Evolutionary conservation across 2,329 filamentous ascomycete species (phyloP).

Genomic region (Curvularia sp.): DNA sequence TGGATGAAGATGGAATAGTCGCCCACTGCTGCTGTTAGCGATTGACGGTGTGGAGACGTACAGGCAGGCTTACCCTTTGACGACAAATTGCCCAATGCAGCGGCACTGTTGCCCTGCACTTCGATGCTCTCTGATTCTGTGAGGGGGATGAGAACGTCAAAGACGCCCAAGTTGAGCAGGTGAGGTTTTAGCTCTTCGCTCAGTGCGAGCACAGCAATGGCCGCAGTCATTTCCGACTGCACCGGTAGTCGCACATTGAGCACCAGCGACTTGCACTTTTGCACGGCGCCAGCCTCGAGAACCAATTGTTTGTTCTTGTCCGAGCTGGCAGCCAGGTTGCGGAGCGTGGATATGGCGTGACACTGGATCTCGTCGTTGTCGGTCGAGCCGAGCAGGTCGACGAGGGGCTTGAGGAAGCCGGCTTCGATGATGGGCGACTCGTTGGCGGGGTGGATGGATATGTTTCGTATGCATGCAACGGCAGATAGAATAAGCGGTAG

Average conservation of each 20-base stretch:
- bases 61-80: constrained; percentile 76
- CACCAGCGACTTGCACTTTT: constrained; percentile 98
- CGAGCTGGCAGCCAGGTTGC: constrained; percentile 94
- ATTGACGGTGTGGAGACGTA: constrained; percentile 6
- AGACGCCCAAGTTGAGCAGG: constrained; percentile 88
- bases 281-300: constrained; percentile 91
- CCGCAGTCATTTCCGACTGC: constrained; percentile 99
- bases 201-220: constrained; percentile 92
- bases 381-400: constrained; percentile 91
- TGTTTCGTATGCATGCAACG: constrained; percentile 97
- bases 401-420: constrained; percentile 90
- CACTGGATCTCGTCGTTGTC: constrained; percentile 99
- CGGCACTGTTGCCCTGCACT: constrained; percentile 97
- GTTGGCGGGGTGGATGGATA: constrained; percentile 96
- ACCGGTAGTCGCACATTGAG: constrained; percentile 91
- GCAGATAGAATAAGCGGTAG: constrained; percentile 94
- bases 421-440: constrained; percentile 99
- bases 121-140: constrained; percentile 96
- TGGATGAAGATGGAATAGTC: constrained; percentile 96
- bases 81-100: constrained; percentile 91
- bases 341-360: constrained; percentile 94
- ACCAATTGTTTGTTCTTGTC: constrained; percentile 99
- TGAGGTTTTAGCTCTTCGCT: constrained; percentile 96
- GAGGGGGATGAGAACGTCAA: constrained; percentile 93
- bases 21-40: constrained; percentile 68